Percentiles rank a stretch among this genome's conserved stretches.
Evolutionary conservation across 345 rosid genomes (phyloP).

Genomic region (Euphorbia pulcherrima): DNA sequence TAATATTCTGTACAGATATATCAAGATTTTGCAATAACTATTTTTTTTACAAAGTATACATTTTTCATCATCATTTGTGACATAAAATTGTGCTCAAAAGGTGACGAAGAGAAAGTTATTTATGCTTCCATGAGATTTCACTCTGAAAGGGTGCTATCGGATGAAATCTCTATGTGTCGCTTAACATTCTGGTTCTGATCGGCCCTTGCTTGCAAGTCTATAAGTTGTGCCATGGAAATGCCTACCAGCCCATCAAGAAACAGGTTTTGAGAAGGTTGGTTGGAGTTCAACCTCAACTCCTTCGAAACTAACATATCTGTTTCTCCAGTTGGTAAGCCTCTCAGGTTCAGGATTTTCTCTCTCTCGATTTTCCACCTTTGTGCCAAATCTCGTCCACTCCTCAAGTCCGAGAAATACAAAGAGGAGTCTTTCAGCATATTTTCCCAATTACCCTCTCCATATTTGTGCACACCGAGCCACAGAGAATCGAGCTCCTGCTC

Average conservation of each 20-base stretch:
- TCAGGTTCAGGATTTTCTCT: not conserved
- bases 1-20: too few species aligned
- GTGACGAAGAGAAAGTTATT: too few species aligned
- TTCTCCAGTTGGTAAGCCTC: not conserved
- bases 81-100: too few species aligned
- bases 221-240: not conserved
- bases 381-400: conserved; percentile 7
- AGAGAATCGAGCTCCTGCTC: conserved; percentile 24
- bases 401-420: not conserved
- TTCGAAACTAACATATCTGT: not conserved
- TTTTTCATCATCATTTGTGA: too few species aligned
- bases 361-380: conserved; percentile 19
- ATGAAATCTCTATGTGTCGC: not conserved
- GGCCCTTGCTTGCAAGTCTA: not conserved
- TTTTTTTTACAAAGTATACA: too few species aligned
- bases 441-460: conserved; percentile 20
- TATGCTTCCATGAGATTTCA: too few species aligned
- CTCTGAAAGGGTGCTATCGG: not conserved
- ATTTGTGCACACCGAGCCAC: conserved; percentile 24
- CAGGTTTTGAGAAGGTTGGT: not conserved
- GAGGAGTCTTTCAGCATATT: conserved; percentile 13
- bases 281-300: not conserved
- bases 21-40: too few species aligned
- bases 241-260: conserved; percentile 1
- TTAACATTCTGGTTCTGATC: too few species aligned